Evolutionary conservation across 805 yeast species (phyloP), one percentile per base, ranked within the genome.

Genomic region (Geotrichum ghanense): DNA sequence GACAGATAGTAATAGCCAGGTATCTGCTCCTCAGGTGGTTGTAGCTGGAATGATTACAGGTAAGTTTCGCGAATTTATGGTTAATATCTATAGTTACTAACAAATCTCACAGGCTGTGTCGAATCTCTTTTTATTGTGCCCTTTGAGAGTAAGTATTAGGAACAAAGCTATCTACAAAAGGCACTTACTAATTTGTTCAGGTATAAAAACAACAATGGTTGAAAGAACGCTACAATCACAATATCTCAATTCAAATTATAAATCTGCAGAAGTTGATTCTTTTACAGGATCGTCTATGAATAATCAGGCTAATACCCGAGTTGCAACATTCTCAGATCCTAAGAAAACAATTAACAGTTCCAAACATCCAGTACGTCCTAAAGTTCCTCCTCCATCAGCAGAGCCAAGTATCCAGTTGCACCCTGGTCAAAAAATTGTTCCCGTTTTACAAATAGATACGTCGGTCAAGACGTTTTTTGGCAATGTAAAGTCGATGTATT

Each of bases 1-100:
- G 83, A 71, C 80, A 2, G 75, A 74, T 23, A 74, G 71, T 17
- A 65, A 64, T 45, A 76, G 79, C n/a, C 73, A 78, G 51, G 54
- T 49, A 16, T 51, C 64, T 19, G 94, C 94, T 1, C 90, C 94
- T 7, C 72, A 87, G 55, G 73, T 86, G 37, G 83, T 86, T 5
- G 78, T 83, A 49, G 95, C 96, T 2, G 95, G 95, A 7, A 55
- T 75, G 52, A 74, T 86, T 68, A 83, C 95, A 3, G 97, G 95
- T 1, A 71, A 83, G 48, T 66, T 81, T 41, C 97, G 92, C 62
- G 79, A 94, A 2, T 52, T 88, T 26, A 48, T 60, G 23, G 7
- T 7, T 12, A 12, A 24, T 7, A 24, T 24, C 27, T 7, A 24
- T 7, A n/a, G n/a, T n/a, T n/a, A 12, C 27, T 24, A 24, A 24